Evolutionary conservation across 495 filamentous ascomycete species (phyloP).

Genomic region (Elaphomyces granulatus): DNA sequence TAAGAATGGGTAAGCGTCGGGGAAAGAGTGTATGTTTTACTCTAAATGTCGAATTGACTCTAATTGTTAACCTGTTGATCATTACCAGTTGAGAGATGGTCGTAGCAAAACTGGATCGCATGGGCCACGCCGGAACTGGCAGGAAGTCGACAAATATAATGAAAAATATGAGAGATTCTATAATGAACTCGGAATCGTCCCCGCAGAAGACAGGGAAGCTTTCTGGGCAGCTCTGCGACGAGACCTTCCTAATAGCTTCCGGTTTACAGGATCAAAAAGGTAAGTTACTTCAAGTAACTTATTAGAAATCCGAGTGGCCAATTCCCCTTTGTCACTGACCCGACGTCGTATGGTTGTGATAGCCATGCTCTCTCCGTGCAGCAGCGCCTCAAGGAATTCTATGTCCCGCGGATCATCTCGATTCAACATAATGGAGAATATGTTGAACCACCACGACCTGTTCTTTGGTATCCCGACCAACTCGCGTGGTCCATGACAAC

Average conservation of each 20-base stretch:
- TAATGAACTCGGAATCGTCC: conserved; percentile 54
- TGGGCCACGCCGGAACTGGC: conserved; percentile 23
- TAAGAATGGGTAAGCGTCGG: neutral
- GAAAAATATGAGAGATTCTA: conserved; percentile 72
- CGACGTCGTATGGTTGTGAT: neutral
- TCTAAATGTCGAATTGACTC: neutral
- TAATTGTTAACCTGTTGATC: neutral
- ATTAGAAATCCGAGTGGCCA: no score
- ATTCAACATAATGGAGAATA: conserved; percentile 65
- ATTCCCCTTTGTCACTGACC: neutral
- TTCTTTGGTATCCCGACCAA: conserved; percentile 84
- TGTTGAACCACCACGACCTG: conserved; percentile 64
- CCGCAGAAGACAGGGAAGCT: conserved; percentile 52
- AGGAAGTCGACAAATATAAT: conserved; percentile 54
- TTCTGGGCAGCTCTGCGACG: conserved; percentile 73
- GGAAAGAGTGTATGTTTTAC: neutral
- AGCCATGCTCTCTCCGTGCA: conserved; percentile 81
- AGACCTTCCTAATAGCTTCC: conserved; percentile 89
- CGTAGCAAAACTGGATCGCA: neutral
- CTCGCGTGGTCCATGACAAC: conserved; percentile 95
- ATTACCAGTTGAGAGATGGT: neutral
- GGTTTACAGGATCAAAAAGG: conserved; percentile 88
- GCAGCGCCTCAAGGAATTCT: conserved; percentile 65
- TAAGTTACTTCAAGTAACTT: conserved; percentile 29
- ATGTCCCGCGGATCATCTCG: conserved; percentile 75